phyloP scores from a whole-genome alignment of 768 basidiomycete genomes.

The Ramaria rubella region DNA sequence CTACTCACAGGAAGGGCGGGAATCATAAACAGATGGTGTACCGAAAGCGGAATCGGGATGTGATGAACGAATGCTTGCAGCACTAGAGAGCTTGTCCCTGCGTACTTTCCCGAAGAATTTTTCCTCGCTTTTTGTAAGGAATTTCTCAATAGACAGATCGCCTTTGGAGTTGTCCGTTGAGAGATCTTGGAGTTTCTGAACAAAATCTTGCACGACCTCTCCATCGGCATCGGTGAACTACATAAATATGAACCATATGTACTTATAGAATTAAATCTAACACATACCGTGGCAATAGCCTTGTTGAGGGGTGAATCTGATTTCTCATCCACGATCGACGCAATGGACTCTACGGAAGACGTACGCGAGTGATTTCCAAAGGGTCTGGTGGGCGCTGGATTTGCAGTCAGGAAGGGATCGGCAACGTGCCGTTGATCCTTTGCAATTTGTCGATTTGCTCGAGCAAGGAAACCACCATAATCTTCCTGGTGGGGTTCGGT shows the following conservation, averaged over 20 bases:
- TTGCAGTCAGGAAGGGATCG: slow-evolving; percentile 78
- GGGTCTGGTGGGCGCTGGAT: slow-evolving; percentile 49
- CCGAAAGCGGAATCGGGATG: slow-evolving; percentile 80
- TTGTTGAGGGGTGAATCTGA: slow-evolving; percentile 87
- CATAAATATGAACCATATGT: neutral
- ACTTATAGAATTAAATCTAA: neutral
- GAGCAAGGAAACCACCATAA: slow-evolving; percentile 76
- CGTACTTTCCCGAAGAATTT: slow-evolving; percentile 88
- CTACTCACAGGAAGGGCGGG: slow-evolving; percentile 68
- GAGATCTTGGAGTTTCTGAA: slow-evolving; percentile 72
- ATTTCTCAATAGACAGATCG: slow-evolving; percentile 90
- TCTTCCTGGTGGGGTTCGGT: slow-evolving; percentile 31
- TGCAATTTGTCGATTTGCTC: slow-evolving; percentile 78
- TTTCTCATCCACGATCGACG: slow-evolving; percentile 89
- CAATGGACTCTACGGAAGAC: slow-evolving; percentile 86
- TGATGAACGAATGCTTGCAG: slow-evolving; percentile 72
- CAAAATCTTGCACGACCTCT: slow-evolving; percentile 84
- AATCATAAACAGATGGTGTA: slow-evolving; percentile 48
- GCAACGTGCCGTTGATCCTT: slow-evolving; percentile 70
- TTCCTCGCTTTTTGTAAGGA: slow-evolving; percentile 84
- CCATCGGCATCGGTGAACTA: slow-evolving; percentile 94
- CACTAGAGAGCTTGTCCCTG: slow-evolving; percentile 80
- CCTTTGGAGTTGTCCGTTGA: slow-evolving; percentile 84
- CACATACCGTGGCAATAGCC: slow-evolving; percentile 71
- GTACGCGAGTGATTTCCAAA: slow-evolving; percentile 77